A percentile compares a stretch with the other conserved stretches of the same genome.
Conservation (phyloP, 306 rosid species). For the Betula pendula region DNA sequence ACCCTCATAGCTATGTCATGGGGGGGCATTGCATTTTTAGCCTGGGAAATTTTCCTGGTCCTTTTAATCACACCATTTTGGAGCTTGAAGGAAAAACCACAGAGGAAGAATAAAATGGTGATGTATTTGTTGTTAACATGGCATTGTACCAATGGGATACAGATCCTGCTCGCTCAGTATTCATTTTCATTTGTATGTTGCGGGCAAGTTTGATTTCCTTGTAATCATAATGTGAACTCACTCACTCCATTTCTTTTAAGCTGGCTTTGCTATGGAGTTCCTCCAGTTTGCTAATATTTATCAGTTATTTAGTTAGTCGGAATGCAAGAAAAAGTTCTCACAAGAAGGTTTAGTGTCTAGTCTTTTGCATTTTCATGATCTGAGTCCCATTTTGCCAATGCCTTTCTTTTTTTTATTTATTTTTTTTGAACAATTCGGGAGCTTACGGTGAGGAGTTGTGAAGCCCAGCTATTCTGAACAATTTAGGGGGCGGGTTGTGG, state of each 20-base stretch:
- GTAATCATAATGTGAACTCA: not conserved
- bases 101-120: conserved; percentile 8
- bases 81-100: conserved; percentile 14
- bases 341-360: too few relatives aligned
- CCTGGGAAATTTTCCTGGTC: not conserved
- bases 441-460: too few relatives aligned
- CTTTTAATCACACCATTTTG: conserved; percentile 22
- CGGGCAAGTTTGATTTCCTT: not conserved
- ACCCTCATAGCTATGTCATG: not conserved
- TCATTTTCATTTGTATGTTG: not conserved
- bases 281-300: not conserved
- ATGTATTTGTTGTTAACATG: not conserved
- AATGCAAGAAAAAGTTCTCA: too few relatives aligned
- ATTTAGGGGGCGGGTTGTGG: too few relatives aligned
- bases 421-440: too few relatives aligned
- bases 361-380: too few relatives aligned
- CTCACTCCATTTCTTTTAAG: not conserved
- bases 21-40: not conserved
- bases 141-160: conserved; percentile 12
- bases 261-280: not conserved
- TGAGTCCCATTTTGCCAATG: too few relatives aligned
- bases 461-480: too few relatives aligned
- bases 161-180: not conserved
- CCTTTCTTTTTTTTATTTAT: too few relatives aligned
- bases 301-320: too few relatives aligned